phyloP scores from a whole-genome alignment of 305 asterid genomes.

The Solanum chacoense region DNA sequence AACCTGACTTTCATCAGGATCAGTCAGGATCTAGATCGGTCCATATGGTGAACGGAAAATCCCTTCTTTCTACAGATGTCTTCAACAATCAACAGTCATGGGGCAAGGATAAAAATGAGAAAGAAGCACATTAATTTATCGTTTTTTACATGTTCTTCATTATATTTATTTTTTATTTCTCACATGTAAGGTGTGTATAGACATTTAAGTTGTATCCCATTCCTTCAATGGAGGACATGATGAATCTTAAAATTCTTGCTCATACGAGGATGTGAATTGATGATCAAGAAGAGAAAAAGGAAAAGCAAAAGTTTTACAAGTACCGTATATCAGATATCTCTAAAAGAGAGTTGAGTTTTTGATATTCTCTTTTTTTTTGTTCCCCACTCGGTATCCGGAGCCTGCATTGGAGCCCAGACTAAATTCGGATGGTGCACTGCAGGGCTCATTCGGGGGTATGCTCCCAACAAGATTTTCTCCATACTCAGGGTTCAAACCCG shows the following conservation, averaged over 20 bases:
- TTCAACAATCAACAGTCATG: background rate
- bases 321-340: background rate
- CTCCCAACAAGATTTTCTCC: background rate
- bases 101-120: background rate
- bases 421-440: background rate
- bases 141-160: background rate
- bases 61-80: background rate
- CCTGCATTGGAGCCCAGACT: background rate
- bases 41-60: background rate
- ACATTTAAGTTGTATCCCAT: background rate
- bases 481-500: background rate
- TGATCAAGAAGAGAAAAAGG: background rate
- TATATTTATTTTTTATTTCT: background rate
- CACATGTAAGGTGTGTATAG: background rate
- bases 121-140: background rate
- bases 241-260: background rate
- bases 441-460: background rate
- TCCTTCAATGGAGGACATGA: background rate
- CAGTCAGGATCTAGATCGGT: background rate
- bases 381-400: background rate
- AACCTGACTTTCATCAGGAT: background rate
- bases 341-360: background rate
- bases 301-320: background rate
- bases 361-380: background rate
- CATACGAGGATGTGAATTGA: background rate